Conservation (phyloP, 805 yeast species). For the Naumovozyma baii region DNA sequence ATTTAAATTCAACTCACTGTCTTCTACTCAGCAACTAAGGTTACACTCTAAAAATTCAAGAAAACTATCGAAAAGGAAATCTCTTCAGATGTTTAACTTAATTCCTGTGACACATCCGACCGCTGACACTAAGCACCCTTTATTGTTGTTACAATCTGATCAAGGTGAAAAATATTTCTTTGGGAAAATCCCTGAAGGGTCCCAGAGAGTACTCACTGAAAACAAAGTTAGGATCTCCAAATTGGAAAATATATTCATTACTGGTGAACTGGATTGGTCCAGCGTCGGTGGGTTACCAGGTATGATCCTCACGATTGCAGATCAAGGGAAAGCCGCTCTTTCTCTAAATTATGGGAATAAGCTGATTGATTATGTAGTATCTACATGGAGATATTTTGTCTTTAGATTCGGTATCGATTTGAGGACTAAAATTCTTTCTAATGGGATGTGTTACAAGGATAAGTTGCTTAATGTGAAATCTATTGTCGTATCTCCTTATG, state of each 20-base stretch:
- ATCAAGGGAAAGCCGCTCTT: slow-evolving; percentile 55
- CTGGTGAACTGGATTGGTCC: slow-evolving; percentile 72
- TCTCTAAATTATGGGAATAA: slow-evolving; percentile 45
- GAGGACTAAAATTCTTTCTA: slow-evolving; percentile 21
- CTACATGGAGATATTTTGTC: slow-evolving; percentile 82
- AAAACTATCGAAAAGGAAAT: neutral
- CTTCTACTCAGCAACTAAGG: neutral
- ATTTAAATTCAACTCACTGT: neutral
- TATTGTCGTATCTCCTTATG: slow-evolving; percentile 14
- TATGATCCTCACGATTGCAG: slow-evolving; percentile 67
- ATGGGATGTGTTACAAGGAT: slow-evolving; percentile 23
- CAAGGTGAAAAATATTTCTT: slow-evolving; percentile 45
- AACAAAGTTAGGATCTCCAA: slow-evolving; percentile 47
- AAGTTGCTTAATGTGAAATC: slow-evolving; percentile 34
- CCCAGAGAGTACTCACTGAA: slow-evolving; percentile 66
- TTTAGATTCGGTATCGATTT: slow-evolving; percentile 64
- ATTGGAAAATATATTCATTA: slow-evolving; percentile 56
- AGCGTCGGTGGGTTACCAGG: slow-evolving; percentile 93
- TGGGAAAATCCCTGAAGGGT: slow-evolving; percentile 79
- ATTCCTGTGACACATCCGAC: slow-evolving; percentile 53
- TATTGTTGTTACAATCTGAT: slow-evolving; percentile 37
- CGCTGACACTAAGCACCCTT: slow-evolving; percentile 48
- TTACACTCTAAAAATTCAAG: neutral
- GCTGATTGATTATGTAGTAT: slow-evolving; percentile 45
- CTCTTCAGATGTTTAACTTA: slow-evolving; percentile 37